Conservation (phyloP, 2,329 filamentous ascomycete species). For the Pezicula carpinea region DNA sequence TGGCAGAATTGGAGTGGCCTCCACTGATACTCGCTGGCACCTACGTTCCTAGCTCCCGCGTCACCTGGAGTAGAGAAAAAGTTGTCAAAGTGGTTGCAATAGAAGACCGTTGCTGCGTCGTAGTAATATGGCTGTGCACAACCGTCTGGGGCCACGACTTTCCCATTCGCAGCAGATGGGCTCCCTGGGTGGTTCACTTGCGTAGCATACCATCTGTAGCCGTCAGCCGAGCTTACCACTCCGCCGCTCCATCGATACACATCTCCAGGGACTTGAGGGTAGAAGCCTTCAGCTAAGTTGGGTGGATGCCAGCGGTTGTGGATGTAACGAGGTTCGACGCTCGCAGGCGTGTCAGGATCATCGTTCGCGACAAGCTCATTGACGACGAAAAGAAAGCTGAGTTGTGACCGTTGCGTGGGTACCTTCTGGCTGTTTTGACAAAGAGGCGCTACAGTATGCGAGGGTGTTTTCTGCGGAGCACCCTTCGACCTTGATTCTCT, state of each 20-base stretch:
- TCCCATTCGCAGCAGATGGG: slow-evolving; percentile 12
- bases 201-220: slow-evolving; percentile 8
- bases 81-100: slow-evolving; percentile 11
- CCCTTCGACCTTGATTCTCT: slow-evolving; percentile 2
- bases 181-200: neutral
- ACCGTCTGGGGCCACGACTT: neutral
- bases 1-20: slow-evolving; percentile 12
- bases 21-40: slow-evolving; percentile 9
- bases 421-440: neutral
- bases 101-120: slow-evolving; percentile 12
- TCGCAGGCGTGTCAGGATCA: slow-evolving; percentile 9
- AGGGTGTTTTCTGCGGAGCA: slow-evolving; percentile 1
- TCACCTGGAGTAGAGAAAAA: slow-evolving; percentile 10
- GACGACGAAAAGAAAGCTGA: slow-evolving; percentile 33
- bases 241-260: slow-evolving; percentile 22
- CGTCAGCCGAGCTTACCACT: slow-evolving; percentile 5
- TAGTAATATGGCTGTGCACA: slow-evolving; percentile 5
- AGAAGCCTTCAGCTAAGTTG: slow-evolving; percentile 10
- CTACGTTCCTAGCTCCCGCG: slow-evolving; percentile 5
- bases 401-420: neutral
- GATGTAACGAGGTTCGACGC: slow-evolving; percentile 8
- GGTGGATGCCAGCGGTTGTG: slow-evolving; percentile 21
- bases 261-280: slow-evolving; percentile 9
- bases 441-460: no score
- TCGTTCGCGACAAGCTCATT: slow-evolving; percentile 35